Evolutionary conservation across 495 filamentous ascomycete species (phyloP).

Genomic region (Neurospora sp.): DNA sequence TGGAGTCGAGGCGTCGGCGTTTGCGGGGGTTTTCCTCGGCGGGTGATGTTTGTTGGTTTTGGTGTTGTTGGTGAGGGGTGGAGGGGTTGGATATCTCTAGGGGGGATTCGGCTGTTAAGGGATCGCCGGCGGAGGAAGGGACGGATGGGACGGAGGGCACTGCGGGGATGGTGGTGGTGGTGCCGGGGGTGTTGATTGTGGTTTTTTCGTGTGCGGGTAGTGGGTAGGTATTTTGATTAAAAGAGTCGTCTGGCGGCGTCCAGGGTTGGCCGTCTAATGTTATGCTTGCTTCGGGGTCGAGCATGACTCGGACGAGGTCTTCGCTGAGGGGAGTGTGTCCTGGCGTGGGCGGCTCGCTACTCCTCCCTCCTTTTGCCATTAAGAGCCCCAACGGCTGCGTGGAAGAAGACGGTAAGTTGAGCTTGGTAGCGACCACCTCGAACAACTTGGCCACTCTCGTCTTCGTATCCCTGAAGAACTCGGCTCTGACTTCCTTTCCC

Average conservation of each 20-base stretch:
- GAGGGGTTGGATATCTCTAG: constrained; percentile 9
- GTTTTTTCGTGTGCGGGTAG: neutral
- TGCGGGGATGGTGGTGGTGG: constrained; percentile 6
- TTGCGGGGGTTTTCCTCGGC: neutral
- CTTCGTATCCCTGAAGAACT: constrained; percentile 62
- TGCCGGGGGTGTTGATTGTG: constrained; percentile 9
- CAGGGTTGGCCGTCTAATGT: constrained; percentile 55
- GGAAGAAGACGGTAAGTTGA: constrained; percentile 51
- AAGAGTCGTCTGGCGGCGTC: constrained; percentile 14
- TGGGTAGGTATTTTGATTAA: neutral
- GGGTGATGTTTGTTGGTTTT: neutral
- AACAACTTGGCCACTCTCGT: constrained; percentile 62
- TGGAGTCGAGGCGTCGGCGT: constrained; percentile 17
- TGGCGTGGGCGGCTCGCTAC: constrained; percentile 49
- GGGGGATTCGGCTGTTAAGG: constrained; percentile 22
- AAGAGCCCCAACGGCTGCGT: constrained; percentile 59
- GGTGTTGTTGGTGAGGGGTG: neutral
- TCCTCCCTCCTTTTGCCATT: constrained; percentile 45
- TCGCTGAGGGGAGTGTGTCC: constrained; percentile 63
- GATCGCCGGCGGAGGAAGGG: constrained; percentile 23
- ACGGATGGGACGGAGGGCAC: constrained; percentile 4
- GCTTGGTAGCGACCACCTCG: constrained; percentile 71
- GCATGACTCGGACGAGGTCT: constrained; percentile 55
- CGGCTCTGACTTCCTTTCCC: constrained; percentile 28
- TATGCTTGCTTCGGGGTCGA: constrained; percentile 60